Evolutionary conservation across 352 stramenopile species (phyloP), one percentile per base, ranked within the genome.

Genomic region (Pythium scleroteichum): DNA sequence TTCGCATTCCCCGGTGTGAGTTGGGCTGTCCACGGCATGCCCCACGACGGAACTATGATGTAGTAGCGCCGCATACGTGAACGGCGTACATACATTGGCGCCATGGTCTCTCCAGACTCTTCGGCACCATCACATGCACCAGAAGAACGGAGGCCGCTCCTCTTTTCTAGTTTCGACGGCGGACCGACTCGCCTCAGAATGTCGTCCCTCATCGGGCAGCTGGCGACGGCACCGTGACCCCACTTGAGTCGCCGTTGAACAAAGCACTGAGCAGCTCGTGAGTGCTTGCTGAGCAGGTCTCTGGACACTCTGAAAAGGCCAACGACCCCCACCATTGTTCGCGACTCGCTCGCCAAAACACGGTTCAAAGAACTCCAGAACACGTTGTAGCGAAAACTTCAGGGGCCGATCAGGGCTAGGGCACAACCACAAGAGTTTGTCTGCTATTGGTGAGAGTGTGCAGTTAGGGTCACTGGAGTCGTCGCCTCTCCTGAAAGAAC

Each of bases 381-480:
- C n/a, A n/a, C n/a, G n/a, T n/a, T n/a, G n/a, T n/a, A n/a, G n/a
- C n/a, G n/a, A n/a, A n/a, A n/a, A n/a, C n/a, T n/a, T n/a, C n/a
- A 39, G 8, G 33, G 8, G 38, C 14, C 17, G 38, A 44, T 4
- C 17, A 44, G 17, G 38, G 38, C 4, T 44, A 44, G 38, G 38
- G 38, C 38, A 44, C 38, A 4, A 44, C 38, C 38, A 44, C 38
- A 35, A 35, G 29, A n/a, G n/a, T n/a, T n/a, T n/a, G 33, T 39
- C 38, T 20, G 17, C 38, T 44, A n/a, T 44, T 44, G 38, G 38
- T 44, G 38, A 44, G 38, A 44, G 38, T 44, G 38, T 44, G 38
- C 38, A 44, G 38, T 5, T 44, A 20, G 17, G 13, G 38, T 17
- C 38, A 44, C 38, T 20, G 3, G 38, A 4, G 17, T 44, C 29